A percentile compares a stretch with the other conserved stretches of the same genome.
Evolutionary conservation across 495 filamentous ascomycete species (phyloP).

Genomic region (Daldinia childiae): DNA sequence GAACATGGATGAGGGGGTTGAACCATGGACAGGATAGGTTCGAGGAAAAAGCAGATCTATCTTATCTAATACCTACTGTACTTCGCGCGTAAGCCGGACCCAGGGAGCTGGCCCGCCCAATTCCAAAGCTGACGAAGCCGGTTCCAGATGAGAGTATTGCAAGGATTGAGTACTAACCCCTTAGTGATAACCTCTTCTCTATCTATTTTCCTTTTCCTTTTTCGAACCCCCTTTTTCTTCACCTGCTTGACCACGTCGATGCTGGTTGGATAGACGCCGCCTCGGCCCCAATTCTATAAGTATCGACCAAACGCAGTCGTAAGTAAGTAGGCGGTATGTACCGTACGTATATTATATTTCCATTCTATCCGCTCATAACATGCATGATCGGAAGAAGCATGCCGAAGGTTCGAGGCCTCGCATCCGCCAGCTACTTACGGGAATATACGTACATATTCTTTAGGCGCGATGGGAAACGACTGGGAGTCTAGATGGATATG

Average conservation of each 20-base stretch:
- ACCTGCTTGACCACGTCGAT: not conserved
- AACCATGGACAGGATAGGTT: not conserved
- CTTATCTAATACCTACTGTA: constrained; percentile 1
- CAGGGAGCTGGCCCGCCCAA: not conserved
- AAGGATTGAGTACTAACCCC: not conserved
- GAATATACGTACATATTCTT: not conserved
- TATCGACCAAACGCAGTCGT: not conserved
- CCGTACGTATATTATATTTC: not conserved
- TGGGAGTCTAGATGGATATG: not conserved
- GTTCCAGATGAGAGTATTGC: not conserved
- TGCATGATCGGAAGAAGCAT: not conserved
- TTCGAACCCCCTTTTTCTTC: not conserved
- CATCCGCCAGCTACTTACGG: constrained; percentile 1
- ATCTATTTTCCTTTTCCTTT: not conserved
- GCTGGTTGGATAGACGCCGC: not conserved
- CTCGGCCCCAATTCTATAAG: not conserved
- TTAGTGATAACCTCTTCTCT: not conserved
- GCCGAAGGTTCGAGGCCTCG: not conserved
- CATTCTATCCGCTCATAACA: not conserved
- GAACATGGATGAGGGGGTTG: not conserved
- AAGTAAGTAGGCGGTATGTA: not conserved
- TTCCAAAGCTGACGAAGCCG: not conserved
- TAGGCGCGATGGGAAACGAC: not conserved
- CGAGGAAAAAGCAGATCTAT: not conserved
- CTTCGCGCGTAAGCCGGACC: not conserved